Evolutionary conservation across 2,329 filamentous ascomycete genomes (phyloP).

Genomic region (Epichloe hybrida): DNA sequence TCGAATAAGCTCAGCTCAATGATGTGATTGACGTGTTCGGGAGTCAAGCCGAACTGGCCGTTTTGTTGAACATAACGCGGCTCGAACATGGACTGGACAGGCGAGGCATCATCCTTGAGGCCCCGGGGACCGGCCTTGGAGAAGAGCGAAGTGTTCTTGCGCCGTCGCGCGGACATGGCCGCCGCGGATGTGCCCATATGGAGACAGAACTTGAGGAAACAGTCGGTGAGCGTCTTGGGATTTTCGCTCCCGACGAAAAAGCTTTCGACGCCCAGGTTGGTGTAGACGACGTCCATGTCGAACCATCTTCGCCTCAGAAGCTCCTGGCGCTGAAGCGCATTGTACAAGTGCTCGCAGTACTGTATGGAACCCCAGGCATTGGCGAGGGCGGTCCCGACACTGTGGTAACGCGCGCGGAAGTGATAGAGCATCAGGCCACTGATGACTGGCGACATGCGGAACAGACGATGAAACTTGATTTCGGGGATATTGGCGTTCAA

Average conservation of each 20-base stretch:
- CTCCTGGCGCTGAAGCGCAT: conserved; percentile 10
- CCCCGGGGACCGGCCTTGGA: conserved; percentile 10
- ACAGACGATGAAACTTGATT: conserved; percentile 12
- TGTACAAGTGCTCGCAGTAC: conserved; percentile 27
- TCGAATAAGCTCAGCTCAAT: conserved; percentile 2
- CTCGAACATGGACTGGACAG: conserved; percentile 23
- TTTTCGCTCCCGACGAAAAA: conserved; percentile 23
- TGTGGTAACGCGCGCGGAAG: conserved; percentile 18
- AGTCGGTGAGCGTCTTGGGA: conserved; percentile 19
- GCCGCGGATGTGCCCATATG: conserved; percentile 23
- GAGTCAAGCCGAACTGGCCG: neutral
- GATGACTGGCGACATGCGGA: conserved; percentile 23
- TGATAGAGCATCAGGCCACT: conserved; percentile 25
- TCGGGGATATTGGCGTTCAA: neutral
- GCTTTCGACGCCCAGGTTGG: conserved; percentile 15
- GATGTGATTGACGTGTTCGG: neutral
- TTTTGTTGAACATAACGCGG: neutral
- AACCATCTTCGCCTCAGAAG: conserved; percentile 15
- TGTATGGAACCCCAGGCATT: conserved; percentile 27
- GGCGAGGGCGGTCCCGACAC: conserved; percentile 18
- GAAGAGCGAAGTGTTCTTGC: conserved; percentile 9
- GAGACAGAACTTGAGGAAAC: conserved; percentile 22
- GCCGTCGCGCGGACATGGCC: neutral
- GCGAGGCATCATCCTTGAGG: conserved; percentile 15
- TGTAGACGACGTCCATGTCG: conserved; percentile 25